A percentile compares a stretch with the other conserved stretches of the same genome.
phyloP scores from a whole-genome alignment of 805 yeast genomes.

The Kodamaea leandrae region DNA sequence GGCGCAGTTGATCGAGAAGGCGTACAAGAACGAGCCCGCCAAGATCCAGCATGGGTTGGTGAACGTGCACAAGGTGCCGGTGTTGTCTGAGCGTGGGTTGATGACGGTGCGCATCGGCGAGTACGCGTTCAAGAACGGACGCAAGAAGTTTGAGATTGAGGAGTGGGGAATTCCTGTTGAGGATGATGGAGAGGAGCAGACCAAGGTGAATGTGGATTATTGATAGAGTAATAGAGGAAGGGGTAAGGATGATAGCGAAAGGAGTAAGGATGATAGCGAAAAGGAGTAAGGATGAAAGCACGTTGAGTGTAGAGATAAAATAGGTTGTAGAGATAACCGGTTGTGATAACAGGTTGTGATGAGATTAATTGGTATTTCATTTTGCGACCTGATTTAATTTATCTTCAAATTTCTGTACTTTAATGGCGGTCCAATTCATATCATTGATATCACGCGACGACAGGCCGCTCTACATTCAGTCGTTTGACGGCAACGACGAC shows the following conservation, averaged over 20 bases:
- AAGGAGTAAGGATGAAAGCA: background rate
- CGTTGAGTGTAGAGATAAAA: too few species aligned
- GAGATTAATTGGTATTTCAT: too few species aligned
- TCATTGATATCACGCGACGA: conserved; percentile 58
- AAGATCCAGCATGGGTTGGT: conserved; percentile 85
- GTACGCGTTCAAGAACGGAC: conserved; percentile 81
- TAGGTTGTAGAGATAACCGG: too few species aligned
- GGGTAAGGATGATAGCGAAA: background rate
- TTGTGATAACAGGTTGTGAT: too few species aligned
- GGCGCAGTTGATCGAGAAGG: conserved; percentile 61
- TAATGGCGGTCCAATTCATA: conserved; percentile 44
- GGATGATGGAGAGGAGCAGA: conserved; percentile 51
- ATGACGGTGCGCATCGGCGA: conserved; percentile 77
- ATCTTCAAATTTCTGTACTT: background rate
- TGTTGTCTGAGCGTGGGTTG: conserved; percentile 69
- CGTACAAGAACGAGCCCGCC: conserved; percentile 68
- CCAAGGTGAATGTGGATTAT: conserved; percentile 6
- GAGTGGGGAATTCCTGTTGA: conserved; percentile 98
- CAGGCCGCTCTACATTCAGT: conserved; percentile 59
- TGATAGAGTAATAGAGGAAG: background rate
- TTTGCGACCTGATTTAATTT: background rate
- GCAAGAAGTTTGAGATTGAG: conserved; percentile 79
- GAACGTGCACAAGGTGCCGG: conserved; percentile 70
- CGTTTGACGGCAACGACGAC: conserved; percentile 31
- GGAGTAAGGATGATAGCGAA: background rate